These are phyloP conservation scores for Scopulariopsis brevicaulis DNA, from an alignment of 2,329 filamentous ascomycete genomes.

Conservation along the genomic window DNA sequence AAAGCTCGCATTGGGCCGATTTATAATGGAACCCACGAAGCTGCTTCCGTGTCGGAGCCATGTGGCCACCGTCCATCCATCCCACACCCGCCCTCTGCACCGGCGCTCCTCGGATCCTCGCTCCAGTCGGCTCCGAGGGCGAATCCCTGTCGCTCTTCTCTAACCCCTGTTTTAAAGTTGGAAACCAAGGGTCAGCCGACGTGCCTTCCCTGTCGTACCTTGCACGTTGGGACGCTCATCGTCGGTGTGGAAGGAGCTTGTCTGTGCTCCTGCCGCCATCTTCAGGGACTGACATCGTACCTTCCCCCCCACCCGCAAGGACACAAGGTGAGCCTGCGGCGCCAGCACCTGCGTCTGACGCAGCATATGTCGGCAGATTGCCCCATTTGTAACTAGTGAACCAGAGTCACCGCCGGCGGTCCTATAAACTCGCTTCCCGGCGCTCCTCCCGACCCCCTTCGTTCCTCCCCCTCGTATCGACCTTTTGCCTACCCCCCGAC, in stretches of 20 bases:
- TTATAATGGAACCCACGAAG: neutral
- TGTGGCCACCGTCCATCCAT: neutral
- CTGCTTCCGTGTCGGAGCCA: neutral
- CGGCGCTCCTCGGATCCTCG: neutral
- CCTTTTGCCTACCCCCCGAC: neutral
- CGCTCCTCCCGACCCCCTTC: neutral
- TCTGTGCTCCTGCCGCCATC: neutral
- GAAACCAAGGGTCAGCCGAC: too few relatives aligned
- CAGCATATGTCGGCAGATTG: neutral
- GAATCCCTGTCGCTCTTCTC: neutral
- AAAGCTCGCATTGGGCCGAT: neutral
- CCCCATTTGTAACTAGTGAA: conserved; percentile 1
- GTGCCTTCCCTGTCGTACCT: neutral
- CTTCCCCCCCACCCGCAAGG: neutral
- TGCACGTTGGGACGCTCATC: neutral
- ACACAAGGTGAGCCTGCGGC: neutral
- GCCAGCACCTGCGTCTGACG: conserved; percentile 1
- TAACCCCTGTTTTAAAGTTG: neutral
- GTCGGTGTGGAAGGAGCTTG: neutral
- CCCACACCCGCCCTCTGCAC: neutral
- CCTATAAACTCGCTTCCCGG: neutral
- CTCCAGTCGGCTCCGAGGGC: neutral
- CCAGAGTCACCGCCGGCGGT: neutral
- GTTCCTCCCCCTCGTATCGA: neutral
- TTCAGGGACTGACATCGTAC: neutral